Evolutionary conservation across 2,329 filamentous ascomycete genomes (phyloP), one percentile per base, ranked within the genome.

Genomic region (Trichoderma endophyticum): DNA sequence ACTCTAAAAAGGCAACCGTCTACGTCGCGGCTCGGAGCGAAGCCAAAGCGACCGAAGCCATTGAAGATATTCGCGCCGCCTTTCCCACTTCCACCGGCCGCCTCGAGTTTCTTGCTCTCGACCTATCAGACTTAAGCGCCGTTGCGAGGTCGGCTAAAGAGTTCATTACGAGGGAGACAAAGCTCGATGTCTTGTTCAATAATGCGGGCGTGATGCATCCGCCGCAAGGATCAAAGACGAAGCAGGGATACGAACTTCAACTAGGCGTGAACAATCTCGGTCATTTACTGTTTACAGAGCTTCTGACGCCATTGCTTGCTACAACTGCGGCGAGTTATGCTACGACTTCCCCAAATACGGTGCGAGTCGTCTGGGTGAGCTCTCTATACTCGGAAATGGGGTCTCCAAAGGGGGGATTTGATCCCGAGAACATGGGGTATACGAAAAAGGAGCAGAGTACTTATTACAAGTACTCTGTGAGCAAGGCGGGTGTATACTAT

Each of bases 11-110:
- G 61, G 87, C 82, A 30, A 87, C 80, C 3, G 84, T 90, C 43
- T 89, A 89, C 76, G 77, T 89, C 48, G 85, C 86, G 4, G 84
- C 83, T 0, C 85, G 87, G 21, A 84, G 81, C 1, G 74, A 81
- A n/a, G 74, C 79, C 3, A 86, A 86, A 74, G 84, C 81, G 11
- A 75, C 79, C 3, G 70, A 76, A 0, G 85, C 85, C 11, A 85
- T 89, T 26, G 76, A 79, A 3, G 73, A 77, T 21, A 64, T 71
- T 76, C 15, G 73, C 76, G 0, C 30, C 30, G 1, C 80, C 82
- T 56, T 24, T 36, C 63, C 54, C 4, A 18, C 34, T 12, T 66
- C 70, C 6, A 67, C 36, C 12, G 3, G 75, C 74, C 26, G 83
- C 77, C 4, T 71, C 39, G 62, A 61, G 21, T 85, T 83, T 59